phyloP scores from a whole-genome alignment of 768 basidiomycete genomes.

The Lepiota subincarnata region DNA sequence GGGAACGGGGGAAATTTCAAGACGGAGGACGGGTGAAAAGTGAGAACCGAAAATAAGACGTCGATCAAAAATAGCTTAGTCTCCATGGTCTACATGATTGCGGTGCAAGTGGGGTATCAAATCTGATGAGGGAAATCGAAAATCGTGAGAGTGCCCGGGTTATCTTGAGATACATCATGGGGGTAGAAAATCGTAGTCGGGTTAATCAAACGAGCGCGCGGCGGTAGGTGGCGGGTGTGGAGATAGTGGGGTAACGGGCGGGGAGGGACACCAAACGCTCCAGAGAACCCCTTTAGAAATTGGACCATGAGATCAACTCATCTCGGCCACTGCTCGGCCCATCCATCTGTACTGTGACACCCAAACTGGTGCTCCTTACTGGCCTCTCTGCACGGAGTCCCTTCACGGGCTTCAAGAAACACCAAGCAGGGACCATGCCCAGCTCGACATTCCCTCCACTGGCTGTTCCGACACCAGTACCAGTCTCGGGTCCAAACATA shows the following conservation, averaged over 20 bases:
- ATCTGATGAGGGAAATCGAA: no score
- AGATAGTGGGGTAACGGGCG: not conserved
- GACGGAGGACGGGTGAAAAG: no score
- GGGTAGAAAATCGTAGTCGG: no score
- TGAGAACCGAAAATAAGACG: no score
- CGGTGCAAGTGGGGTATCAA: no score
- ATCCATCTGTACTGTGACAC: conserved; percentile 54
- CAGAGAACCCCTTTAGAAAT: conserved; percentile 37
- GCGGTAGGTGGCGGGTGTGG: no score
- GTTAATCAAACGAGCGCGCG: no score
- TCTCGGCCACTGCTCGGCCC: conserved; percentile 37
- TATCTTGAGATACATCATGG: no score
- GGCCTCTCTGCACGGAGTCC: conserved; percentile 61
- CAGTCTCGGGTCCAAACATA: conserved; percentile 10
- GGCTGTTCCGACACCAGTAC: not conserved
- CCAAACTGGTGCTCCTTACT: conserved; percentile 58
- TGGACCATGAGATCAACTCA: conserved; percentile 67
- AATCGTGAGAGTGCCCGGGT: no score
- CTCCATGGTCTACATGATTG: no score
- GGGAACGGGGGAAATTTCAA: no score
- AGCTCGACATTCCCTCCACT: conserved; percentile 45
- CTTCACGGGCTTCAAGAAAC: conserved; percentile 60
- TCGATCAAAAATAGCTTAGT: no score
- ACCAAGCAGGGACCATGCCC: conserved; percentile 75
- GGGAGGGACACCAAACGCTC: not conserved